A percentile compares a stretch with the other conserved stretches of the same genome.
Conservation (phyloP, 345 rosid species). For the Luvunga scandens region DNA sequence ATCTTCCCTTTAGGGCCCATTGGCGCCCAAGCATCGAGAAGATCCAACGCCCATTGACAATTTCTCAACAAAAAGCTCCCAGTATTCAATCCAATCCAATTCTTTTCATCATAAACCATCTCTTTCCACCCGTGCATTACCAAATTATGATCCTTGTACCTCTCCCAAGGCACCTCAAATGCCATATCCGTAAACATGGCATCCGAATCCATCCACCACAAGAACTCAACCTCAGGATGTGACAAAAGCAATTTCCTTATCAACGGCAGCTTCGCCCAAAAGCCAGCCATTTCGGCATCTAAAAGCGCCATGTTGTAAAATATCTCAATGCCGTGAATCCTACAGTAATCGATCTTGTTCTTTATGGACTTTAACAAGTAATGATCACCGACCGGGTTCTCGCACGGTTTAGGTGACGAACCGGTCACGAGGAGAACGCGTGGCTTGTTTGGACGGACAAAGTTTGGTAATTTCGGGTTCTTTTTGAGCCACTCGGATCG, state of each 20-base stretch:
- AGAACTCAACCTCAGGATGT: conserved; percentile 59
- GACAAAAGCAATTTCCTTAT: conserved; percentile 50
- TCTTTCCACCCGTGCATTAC: conserved; percentile 70
- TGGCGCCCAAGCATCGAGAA: conserved; percentile 53
- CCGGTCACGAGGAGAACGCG: conserved; percentile 59
- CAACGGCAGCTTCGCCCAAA: conserved; percentile 63
- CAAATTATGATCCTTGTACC: conserved; percentile 48
- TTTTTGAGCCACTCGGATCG: conserved; percentile 37
- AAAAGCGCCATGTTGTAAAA: conserved; percentile 57
- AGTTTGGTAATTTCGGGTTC: conserved; percentile 45
- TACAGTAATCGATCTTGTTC: conserved; percentile 61
- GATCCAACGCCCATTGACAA: conserved; percentile 51
- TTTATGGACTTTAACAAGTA: conserved; percentile 54
- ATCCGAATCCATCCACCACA: conserved; percentile 74
- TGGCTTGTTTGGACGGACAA: conserved; percentile 43
- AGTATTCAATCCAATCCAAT: conserved; percentile 65
- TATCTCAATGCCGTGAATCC: conserved; percentile 52
- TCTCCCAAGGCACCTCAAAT: conserved; percentile 60
- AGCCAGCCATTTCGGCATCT: conserved; percentile 62
- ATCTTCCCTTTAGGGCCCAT: conserved; percentile 65
- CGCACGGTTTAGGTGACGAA: conserved; percentile 63
- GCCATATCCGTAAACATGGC: conserved; percentile 71
- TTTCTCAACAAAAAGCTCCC: conserved; percentile 59
- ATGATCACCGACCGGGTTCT: conserved; percentile 61
- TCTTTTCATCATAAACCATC: conserved; percentile 59